Evolutionary conservation across 2,329 filamentous ascomycete species (phyloP).

Genomic region (Stemphylium vesicarium): DNA sequence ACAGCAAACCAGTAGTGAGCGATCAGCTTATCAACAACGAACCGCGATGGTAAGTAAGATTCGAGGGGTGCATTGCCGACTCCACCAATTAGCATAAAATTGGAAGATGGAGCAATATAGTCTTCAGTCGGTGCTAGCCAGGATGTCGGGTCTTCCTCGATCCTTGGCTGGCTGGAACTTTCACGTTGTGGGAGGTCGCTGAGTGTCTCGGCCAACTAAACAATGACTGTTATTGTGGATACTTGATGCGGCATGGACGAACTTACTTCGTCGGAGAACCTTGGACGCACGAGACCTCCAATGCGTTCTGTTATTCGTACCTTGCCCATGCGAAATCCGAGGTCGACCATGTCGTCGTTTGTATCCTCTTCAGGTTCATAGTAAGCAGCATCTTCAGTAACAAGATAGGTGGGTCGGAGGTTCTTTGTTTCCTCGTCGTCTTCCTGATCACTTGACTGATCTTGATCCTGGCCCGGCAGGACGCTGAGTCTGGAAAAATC

Average conservation of each 20-base stretch:
- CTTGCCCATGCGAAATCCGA: constrained; percentile 74
- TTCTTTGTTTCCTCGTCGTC: constrained; percentile 62
- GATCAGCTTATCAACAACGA: constrained; percentile 66
- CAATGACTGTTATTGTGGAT: constrained; percentile 2
- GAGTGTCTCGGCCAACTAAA: constrained; percentile 41
- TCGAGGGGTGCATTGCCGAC: constrained; percentile 57
- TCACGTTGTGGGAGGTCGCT: constrained; percentile 34
- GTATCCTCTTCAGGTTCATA: constrained; percentile 67
- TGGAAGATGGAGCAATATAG: constrained; percentile 72
- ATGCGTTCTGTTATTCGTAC: constrained; percentile 76
- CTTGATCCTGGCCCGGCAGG: constrained; percentile 48
- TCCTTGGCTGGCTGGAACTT: constrained; percentile 12
- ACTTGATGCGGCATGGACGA: neutral
- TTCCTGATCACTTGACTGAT: constrained; percentile 62
- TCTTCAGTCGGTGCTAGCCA: constrained; percentile 70
- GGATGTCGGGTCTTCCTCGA: constrained; percentile 30
- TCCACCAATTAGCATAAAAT: constrained; percentile 67
- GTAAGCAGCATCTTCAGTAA: constrained; percentile 70
- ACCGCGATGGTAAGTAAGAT: constrained; percentile 65
- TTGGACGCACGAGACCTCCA: constrained; percentile 73
- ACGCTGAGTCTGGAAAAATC: constrained; percentile 4
- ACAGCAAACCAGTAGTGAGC: constrained; percentile 72
- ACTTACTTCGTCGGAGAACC: constrained; percentile 72
- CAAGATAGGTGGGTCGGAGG: constrained; percentile 68
- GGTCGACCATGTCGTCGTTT: constrained; percentile 73